These are phyloP conservation scores for Fusarium globosum DNA, from an alignment of 2,329 filamentous ascomycete species.

Conservation along the genomic window DNA sequence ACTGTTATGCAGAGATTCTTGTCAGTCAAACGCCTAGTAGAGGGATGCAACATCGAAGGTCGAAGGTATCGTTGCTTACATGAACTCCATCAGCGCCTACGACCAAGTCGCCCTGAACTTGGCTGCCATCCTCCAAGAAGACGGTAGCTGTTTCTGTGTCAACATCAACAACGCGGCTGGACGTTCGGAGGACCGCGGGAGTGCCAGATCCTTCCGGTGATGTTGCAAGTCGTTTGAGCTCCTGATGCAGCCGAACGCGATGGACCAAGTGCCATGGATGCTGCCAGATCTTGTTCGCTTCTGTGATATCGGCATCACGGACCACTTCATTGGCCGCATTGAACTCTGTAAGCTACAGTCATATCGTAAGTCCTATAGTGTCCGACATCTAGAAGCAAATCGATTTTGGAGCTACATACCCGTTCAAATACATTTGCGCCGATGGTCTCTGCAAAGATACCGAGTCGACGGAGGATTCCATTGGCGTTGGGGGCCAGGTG, in stretches of 20 bases:
- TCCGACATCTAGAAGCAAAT: fast-evolving
- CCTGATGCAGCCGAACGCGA: slow-evolving; percentile 61
- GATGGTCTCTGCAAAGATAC: slow-evolving; percentile 52
- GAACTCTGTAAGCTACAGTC: slow-evolving; percentile 48
- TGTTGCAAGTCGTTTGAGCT: slow-evolving; percentile 53
- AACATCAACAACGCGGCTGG: slow-evolving; percentile 56
- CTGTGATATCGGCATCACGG: slow-evolving; percentile 48
- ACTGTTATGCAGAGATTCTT: not conserved
- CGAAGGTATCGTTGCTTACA: slow-evolving; percentile 39
- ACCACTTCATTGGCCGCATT: slow-evolving; percentile 51
- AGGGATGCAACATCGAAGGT: fast-evolving
- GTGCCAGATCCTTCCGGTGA: not conserved
- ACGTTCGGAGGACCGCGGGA: slow-evolving; percentile 48
- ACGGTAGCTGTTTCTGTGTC: slow-evolving; percentile 55
- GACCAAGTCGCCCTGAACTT: slow-evolving; percentile 59
- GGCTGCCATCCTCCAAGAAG: slow-evolving; percentile 57
- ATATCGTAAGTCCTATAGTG: fast-evolving
- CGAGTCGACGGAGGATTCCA: slow-evolving; percentile 61
- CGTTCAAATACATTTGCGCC: slow-evolving; percentile 49
- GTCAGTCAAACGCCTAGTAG: not conserved
- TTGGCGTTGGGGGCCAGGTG: slow-evolving; percentile 72
- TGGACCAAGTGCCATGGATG: slow-evolving; percentile 63
- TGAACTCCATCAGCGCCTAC: slow-evolving; percentile 67
- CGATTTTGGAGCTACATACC: not conserved
- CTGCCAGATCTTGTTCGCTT: slow-evolving; percentile 56